A percentile compares a stretch with the other conserved stretches of the same genome.
phyloP scores from a whole-genome alignment of 2,329 filamentous ascomycete genomes.

The Talaromyces sp. region DNA sequence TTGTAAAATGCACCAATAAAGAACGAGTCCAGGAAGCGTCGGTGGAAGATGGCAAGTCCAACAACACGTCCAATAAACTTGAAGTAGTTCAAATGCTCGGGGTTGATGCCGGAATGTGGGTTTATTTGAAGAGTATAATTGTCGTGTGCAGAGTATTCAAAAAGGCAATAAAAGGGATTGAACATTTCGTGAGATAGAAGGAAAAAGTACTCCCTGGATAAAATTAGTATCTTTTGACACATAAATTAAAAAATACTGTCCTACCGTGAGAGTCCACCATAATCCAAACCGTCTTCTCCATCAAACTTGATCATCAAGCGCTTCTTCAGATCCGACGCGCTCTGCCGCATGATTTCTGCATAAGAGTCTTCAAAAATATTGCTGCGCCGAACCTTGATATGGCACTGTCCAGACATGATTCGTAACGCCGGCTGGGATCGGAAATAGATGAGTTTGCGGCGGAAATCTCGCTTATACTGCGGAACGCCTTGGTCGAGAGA shows the following conservation, averaged over 20 bases:
- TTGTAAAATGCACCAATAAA: constrained; percentile 99
- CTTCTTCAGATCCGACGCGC: constrained; percentile 93
- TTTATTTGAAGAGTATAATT: constrained; percentile 99
- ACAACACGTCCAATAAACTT: constrained; percentile 98
- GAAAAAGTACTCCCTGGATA: constrained; percentile 90
- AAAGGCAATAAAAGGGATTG: constrained; percentile 98
- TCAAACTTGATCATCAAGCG: constrained; percentile 99
- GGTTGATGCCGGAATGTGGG: constrained; percentile 97
- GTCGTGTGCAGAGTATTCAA: constrained; percentile 99
- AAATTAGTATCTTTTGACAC: constrained; percentile 20
- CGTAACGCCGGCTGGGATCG: constrained; percentile 92
- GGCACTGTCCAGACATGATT: constrained; percentile 92
- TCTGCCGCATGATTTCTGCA: constrained; percentile 95
- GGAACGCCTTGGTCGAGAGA: constrained; percentile 97
- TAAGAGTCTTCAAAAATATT: constrained; percentile 99
- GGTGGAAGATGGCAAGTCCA: constrained; percentile 94
- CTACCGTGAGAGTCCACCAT: constrained; percentile 83
- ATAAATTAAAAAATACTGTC: background rate
- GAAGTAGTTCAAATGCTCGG: constrained; percentile 98
- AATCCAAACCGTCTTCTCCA: constrained; percentile 94
- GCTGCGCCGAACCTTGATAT: constrained; percentile 92
- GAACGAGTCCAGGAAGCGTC: constrained; percentile 95
- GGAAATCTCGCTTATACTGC: constrained; percentile 98
- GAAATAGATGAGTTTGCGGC: constrained; percentile 98
- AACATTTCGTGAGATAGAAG: constrained; percentile 99